Evolutionary conservation across 78 protist genomes (phyloP).

Genomic region (Dictyostelium capitatum): DNA sequence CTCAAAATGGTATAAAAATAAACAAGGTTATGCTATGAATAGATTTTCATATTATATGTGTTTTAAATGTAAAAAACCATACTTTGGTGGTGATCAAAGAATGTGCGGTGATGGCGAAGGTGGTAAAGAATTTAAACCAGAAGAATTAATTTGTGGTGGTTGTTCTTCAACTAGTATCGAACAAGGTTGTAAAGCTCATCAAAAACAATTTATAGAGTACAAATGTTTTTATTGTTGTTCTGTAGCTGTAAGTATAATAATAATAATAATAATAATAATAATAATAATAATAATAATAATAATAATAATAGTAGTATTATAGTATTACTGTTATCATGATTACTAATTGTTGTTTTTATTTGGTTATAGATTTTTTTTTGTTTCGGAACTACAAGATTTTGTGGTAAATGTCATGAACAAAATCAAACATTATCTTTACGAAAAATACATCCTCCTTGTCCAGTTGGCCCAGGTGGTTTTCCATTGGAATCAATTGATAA

Average conservation of each 20-base stretch:
- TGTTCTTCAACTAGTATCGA: slow-evolving; percentile 70
- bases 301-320: too few relatives aligned
- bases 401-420: slow-evolving; percentile 41
- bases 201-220: slow-evolving; percentile 79
- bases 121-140: slow-evolving; percentile 64
- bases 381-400: slow-evolving; percentile 58
- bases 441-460: slow-evolving; percentile 22
- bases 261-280: too few relatives aligned
- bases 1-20: slow-evolving; percentile 61
- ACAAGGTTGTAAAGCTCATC: slow-evolving; percentile 53
- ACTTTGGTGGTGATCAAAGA: slow-evolving; percentile 87
- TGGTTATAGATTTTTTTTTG: too few relatives aligned
- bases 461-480: slow-evolving; percentile 45
- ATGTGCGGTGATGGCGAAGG: slow-evolving; percentile 82
- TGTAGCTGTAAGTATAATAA: slow-evolving; percentile 40
- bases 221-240: slow-evolving; percentile 83
- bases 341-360: too few relatives aligned
- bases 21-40: slow-evolving; percentile 73
- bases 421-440: background rate
- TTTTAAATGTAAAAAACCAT: slow-evolving; percentile 83
- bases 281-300: too few relatives aligned
- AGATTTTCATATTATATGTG: slow-evolving; percentile 81
- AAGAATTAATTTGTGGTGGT: slow-evolving; percentile 86
- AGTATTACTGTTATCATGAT: too few relatives aligned
- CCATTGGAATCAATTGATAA: background rate